Evolutionary conservation across 2,329 filamentous ascomycete genomes (phyloP), one percentile per base, ranked within the genome.

Genomic region (Fusarium bulbicola): DNA sequence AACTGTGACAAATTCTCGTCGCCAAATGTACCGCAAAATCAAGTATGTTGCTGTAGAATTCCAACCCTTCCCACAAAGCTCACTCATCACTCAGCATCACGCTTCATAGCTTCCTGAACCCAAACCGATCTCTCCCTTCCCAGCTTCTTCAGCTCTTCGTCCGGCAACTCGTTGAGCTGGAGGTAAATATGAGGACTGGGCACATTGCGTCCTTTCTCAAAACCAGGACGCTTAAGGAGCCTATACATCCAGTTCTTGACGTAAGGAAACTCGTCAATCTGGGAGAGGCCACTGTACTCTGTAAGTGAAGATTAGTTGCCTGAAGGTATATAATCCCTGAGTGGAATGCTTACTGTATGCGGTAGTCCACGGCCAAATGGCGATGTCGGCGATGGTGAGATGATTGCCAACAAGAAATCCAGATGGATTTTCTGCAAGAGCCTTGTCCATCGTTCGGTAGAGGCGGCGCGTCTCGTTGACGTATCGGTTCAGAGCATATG

Each of bases 401-500:
- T 89, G 89, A 79, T 93, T 88, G 32, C 92, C 93, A 42, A 92
- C 89, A 16, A 92, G 82, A 78, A 86, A 92, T 11, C 87, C 88
- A 1, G 86, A 87, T 14, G 81, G 79, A 7, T 86, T 87, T 75
- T 86, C 85, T 68, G 83, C 80, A 46, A 97, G 88, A 64, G 94
- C 90, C 54, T 87, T 89, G 77, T 97, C 91, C 68, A 97, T 84
- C 26, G 94, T 92, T 56, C 90, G 86, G 83, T 96, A 97, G 7
- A 97, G 86, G 12, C 95, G 91, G n/a, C 91, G 87, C 1, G 92
- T 94, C 84, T 97, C 95, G 79, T 94, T 95, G 79, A 87, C 84
- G 83, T 97, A 97, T 46, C 94, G 89, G 77, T 93, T 90, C 63
- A 96, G 89, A 68, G 92, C 93, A 81, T 97, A 97, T 77, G 91